Evolutionary conservation across 2,329 filamentous ascomycete genomes (phyloP).

Genomic region (Aspergillus quadricinctus): DNA sequence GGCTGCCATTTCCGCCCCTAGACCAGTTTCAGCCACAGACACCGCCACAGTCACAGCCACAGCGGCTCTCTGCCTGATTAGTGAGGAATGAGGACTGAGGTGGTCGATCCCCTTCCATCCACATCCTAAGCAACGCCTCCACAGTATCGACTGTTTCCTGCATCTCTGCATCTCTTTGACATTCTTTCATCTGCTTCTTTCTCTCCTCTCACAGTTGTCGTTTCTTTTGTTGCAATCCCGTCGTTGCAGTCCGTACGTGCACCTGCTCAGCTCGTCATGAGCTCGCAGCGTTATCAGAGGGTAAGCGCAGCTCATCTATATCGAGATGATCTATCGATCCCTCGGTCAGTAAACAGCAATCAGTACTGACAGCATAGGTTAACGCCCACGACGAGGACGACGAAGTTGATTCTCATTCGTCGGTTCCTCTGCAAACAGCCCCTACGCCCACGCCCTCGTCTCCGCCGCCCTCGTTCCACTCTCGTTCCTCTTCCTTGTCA

Average conservation of each 20-base stretch:
- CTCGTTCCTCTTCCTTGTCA: constrained; percentile 67
- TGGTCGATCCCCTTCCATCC: background rate
- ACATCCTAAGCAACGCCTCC: constrained; percentile 3
- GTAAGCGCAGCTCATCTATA: constrained; percentile 27
- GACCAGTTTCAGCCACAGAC: background rate
- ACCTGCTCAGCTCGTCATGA: constrained; percentile 42
- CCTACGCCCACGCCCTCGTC: constrained; percentile 37
- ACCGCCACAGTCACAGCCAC: background rate
- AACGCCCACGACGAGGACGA: constrained; percentile 44
- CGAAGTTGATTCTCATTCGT: constrained; percentile 27
- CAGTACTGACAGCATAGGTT: constrained; percentile 27
- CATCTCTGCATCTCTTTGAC: constrained; percentile 13
- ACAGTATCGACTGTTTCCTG: constrained; percentile 15
- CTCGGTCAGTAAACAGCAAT: background rate
- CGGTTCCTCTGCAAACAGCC: constrained; percentile 24
- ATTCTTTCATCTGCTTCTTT: constrained; percentile 17
- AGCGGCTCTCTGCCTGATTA: background rate
- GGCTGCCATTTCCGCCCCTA: background rate
- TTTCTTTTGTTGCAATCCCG: constrained; percentile 10
- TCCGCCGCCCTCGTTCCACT: constrained; percentile 76
- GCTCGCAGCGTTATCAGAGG: constrained; percentile 47
- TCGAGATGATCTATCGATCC: constrained; percentile 1
- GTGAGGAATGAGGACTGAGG: background rate
- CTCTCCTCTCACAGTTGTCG: constrained; percentile 9
- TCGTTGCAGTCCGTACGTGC: constrained; percentile 9